Percentiles rank a stretch among this genome's conserved stretches.
Evolutionary conservation across 1,284 basidiomycete genomes (phyloP).

Genomic region (Ganoderma leucocontextum): DNA sequence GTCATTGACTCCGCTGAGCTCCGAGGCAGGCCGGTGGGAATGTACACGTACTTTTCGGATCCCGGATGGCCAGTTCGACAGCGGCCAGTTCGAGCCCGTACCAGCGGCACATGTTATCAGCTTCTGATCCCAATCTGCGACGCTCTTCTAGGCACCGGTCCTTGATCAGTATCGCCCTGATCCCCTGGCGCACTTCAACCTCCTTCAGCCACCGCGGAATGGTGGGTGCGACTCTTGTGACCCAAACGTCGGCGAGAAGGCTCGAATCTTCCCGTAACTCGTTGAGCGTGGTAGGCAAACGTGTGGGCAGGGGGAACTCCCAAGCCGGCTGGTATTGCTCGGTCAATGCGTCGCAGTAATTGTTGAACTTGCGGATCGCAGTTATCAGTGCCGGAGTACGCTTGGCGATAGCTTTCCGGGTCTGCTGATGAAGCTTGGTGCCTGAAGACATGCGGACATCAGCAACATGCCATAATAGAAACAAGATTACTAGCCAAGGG

Average conservation of each 20-base stretch:
- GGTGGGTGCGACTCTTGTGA: slow-evolving; percentile 29
- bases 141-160: slow-evolving; percentile 43
- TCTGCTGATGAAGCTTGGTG: slow-evolving; percentile 49
- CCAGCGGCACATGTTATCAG: slow-evolving; percentile 38
- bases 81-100: slow-evolving; percentile 34
- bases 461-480: not conserved
- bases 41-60: slow-evolving; percentile 15
- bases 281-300: slow-evolving; percentile 31
- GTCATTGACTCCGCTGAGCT: too few species aligned
- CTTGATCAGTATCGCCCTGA: slow-evolving; percentile 37
- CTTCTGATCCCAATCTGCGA: slow-evolving; percentile 33
- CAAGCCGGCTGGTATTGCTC: slow-evolving; percentile 36
- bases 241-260: slow-evolving; percentile 52
- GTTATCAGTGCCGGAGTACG: slow-evolving; percentile 43
- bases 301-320: slow-evolving; percentile 43
- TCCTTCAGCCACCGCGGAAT: slow-evolving; percentile 47
- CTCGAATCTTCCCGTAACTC: slow-evolving; percentile 39
- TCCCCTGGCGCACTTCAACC: slow-evolving; percentile 32
- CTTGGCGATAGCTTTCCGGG: slow-evolving; percentile 44
- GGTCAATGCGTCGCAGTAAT: slow-evolving; percentile 42
- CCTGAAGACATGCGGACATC: too few species aligned
- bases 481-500: slow-evolving; percentile 40
- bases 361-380: slow-evolving; percentile 47
- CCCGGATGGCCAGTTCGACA: slow-evolving; percentile 30
- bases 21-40: too few species aligned